Conservation (phyloP, 805 yeast genomes). For the Saccharomycopsis fodiens region DNA sequence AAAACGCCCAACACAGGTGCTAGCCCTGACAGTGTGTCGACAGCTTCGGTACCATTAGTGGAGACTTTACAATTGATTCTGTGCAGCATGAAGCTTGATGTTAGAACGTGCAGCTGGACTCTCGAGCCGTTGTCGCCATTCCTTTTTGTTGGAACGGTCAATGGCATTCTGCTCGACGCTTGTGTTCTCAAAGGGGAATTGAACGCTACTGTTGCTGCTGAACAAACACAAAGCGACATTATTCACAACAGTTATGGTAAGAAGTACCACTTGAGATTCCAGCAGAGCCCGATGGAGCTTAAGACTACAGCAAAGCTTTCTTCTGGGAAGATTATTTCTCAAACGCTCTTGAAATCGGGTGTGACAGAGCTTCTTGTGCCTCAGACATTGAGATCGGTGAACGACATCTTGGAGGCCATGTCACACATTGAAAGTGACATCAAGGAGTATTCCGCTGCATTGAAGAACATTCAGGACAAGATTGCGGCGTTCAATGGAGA, state of each 20-base stretch:
- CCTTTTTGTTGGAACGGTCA: slow-evolving; percentile 5
- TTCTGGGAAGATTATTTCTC: neutral
- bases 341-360: slow-evolving; percentile 4
- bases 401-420: slow-evolving; percentile 9
- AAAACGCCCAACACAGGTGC: neutral
- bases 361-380: slow-evolving; percentile 7
- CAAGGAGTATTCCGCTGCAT: slow-evolving; percentile 3
- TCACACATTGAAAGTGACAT: slow-evolving; percentile 4
- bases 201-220: neutral
- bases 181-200: neutral
- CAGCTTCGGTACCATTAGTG: neutral
- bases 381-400: slow-evolving; percentile 9
- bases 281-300: neutral
- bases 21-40: neutral
- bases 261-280: slow-evolving; percentile 9
- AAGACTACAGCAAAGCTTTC: neutral
- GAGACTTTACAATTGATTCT: neutral
- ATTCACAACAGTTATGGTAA: slow-evolving; percentile 19
- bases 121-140: slow-evolving; percentile 17
- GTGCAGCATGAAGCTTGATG: neutral
- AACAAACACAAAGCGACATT: slow-evolving; percentile 4
- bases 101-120: slow-evolving; percentile 2
- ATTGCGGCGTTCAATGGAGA: neutral
- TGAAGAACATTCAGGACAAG: neutral
- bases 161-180: neutral